Evolutionary conservation across 306 rosid species (phyloP).

Genomic region (Carpinus viminea): DNA sequence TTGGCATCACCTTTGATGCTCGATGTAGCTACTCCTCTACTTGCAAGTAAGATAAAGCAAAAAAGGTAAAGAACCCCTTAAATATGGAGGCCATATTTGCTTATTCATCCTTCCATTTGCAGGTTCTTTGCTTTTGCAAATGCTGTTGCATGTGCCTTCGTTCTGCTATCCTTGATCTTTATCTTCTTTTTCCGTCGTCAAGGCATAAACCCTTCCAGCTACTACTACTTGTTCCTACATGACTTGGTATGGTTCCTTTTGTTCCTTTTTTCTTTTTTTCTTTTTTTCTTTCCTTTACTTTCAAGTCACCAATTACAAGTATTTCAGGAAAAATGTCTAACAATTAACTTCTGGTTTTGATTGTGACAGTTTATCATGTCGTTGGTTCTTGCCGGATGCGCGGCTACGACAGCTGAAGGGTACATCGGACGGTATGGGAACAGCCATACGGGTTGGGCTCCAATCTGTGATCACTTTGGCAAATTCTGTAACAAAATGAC

Average conservation of each 20-base stretch:
- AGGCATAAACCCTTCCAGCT: conserved; percentile 31
- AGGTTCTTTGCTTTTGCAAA: conserved; percentile 55
- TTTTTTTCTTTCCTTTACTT: too few species aligned
- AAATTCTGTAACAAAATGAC: conserved; percentile 39
- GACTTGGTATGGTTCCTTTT: conserved; percentile 47
- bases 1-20: conserved; percentile 45
- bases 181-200: conserved; percentile 22
- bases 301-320: not conserved
- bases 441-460: conserved; percentile 48
- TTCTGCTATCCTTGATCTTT: conserved; percentile 30
- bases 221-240: conserved; percentile 44
- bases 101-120: conserved; percentile 1
- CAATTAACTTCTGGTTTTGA: not conserved
- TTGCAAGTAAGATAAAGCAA: conserved; percentile 17
- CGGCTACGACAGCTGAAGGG: conserved; percentile 52
- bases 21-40: conserved; percentile 48
- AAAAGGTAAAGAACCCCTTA: not conserved
- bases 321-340: too few species aligned
- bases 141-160: conserved; percentile 44
- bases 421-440: conserved; percentile 55
- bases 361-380: conserved; percentile 35
- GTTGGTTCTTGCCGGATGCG: conserved; percentile 43
- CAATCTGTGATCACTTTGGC: conserved; percentile 46
- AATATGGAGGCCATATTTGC: too few species aligned
- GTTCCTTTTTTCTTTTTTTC: not conserved